A percentile compares a stretch with the other conserved stretches of the same genome.
Conservation (phyloP, 2,329 filamentous ascomycete genomes). For the Beauveria medogensis region DNA sequence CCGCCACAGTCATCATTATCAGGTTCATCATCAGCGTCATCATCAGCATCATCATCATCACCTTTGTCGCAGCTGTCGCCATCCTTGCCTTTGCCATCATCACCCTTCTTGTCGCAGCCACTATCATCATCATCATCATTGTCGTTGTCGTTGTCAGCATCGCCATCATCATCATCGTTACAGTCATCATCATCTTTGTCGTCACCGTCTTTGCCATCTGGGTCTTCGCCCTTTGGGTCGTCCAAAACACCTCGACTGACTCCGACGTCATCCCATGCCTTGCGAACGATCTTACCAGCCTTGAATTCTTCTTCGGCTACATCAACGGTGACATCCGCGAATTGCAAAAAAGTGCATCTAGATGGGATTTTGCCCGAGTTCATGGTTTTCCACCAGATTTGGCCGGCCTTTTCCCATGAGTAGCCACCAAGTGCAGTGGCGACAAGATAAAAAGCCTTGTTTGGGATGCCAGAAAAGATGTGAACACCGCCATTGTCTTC, state of each 20-base stretch:
- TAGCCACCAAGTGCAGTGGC: constrained; percentile 41
- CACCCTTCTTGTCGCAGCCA: neutral
- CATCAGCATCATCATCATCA: neutral
- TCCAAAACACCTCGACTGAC: constrained; percentile 21
- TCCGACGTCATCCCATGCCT: constrained; percentile 41
- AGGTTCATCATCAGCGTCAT: neutral
- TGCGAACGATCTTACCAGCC: constrained; percentile 34
- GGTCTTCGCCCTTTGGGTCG: neutral
- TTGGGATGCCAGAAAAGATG: constrained; percentile 49
- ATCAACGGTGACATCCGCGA: constrained; percentile 41
- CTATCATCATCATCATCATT: neutral
- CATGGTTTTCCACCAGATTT: constrained; percentile 45
- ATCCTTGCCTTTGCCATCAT: neutral
- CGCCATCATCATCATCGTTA: neutral
- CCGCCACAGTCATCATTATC: neutral
- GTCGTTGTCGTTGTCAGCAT: neutral
- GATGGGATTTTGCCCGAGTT: constrained; percentile 32
- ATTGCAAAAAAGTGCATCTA: constrained; percentile 38
- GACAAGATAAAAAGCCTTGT: constrained; percentile 46
- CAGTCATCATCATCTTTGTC: neutral
- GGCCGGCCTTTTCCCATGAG: constrained; percentile 45
- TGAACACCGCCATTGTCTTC: constrained; percentile 48
- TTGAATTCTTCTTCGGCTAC: constrained; percentile 35
- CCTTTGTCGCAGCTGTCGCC: neutral
- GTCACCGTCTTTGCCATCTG: neutral